Base-by-base conservation (phyloP, 2,329 filamentous ascomycete species). In the Stachybotrys chlorohalonatus region DNA sequence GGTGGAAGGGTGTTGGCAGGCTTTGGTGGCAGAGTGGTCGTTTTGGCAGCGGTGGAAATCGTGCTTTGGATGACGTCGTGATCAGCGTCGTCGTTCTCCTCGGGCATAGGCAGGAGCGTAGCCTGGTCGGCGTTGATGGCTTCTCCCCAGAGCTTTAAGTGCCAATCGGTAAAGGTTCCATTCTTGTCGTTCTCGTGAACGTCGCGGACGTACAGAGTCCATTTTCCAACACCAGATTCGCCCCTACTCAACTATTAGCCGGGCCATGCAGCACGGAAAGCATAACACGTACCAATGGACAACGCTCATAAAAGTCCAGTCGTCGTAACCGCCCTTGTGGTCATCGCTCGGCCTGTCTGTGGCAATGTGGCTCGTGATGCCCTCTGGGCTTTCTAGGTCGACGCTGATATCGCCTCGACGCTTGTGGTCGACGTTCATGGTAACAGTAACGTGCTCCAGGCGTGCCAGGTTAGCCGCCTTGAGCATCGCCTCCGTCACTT, bases 291-390 rank as follows among this genome's bases (percentile, higher is more conserved):
- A 91, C 89, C 92, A 99, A 69, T 99, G 94, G 59, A 86, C 92
- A 45, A 99, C 94, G 58, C 87, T 95, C 94, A 99, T 99, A 65
- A 99, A 99, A 0, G 93, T 97, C 94, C 94, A 99, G 72, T 97
- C 90, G 45, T 85, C 75, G 68, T 97, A 99, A 8, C 94, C 94
- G 24, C 73, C 71, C 0, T 73, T 67, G 42, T 79, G 80, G 1
- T 79, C 75, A 68, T 99, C 94, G 24, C 82, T 70, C 56, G 79
- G 79, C 59, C 94, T 87, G 1, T 86, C 76, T 11, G 85, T 88
- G 5, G 92, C 87, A 53, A 99, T 82, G 66, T 96, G 86, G 66
- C 90, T 96, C 59, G 90, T 77, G 55, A 96, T 74, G 9, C 90
- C 89, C 36, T 83, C 77, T 0, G 94, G 94, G 63, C 91, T 96